Evolutionary conservation across 306 rosid species (phyloP).

Genomic region (Rosa lucieae): DNA sequence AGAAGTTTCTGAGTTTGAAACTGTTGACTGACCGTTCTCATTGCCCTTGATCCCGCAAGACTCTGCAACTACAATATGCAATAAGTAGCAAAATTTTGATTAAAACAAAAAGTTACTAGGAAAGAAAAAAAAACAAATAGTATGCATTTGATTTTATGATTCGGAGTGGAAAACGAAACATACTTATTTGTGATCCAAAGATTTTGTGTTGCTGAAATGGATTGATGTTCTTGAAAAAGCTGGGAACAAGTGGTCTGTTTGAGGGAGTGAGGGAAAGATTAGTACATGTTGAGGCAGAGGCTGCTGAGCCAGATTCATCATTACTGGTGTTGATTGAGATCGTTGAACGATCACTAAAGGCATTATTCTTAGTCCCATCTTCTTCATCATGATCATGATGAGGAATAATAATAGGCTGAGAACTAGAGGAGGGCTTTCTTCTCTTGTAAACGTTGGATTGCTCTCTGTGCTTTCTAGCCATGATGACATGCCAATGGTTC

Average conservation of each 20-base stretch:
- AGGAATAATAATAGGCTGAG: conserved; percentile 1
- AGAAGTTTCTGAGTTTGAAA: conserved; percentile 68
- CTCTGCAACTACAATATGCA: conserved; percentile 33
- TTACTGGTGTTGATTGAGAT: conserved; percentile 50
- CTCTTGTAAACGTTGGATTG: conserved; percentile 51
- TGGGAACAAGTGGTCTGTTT: conserved; percentile 17
- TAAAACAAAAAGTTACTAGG: neutral
- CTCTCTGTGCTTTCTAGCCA: conserved; percentile 79
- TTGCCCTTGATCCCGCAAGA: conserved; percentile 30
- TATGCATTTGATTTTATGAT: neutral
- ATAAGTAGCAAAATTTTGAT: neutral
- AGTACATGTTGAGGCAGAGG: conserved; percentile 58
- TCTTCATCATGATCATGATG: conserved; percentile 10
- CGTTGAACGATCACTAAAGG: conserved; percentile 42
- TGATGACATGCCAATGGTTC: conserved; percentile 94
- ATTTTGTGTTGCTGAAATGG: conserved; percentile 24
- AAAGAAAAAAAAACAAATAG: neutral
- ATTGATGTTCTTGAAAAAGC: conserved; percentile 11
- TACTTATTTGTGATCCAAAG: conserved; percentile 42
- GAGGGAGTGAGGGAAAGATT: conserved; percentile 60
- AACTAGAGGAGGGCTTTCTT: conserved; percentile 41
- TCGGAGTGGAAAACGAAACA: neutral
- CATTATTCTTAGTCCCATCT: conserved; percentile 34
- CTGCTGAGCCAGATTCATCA: conserved; percentile 33
- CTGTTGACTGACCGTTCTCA: conserved; percentile 42